Percentiles rank a stretch among this genome's conserved stretches.
phyloP scores from a whole-genome alignment of 129 eudicot species.

The Flaveria ramosissima region DNA sequence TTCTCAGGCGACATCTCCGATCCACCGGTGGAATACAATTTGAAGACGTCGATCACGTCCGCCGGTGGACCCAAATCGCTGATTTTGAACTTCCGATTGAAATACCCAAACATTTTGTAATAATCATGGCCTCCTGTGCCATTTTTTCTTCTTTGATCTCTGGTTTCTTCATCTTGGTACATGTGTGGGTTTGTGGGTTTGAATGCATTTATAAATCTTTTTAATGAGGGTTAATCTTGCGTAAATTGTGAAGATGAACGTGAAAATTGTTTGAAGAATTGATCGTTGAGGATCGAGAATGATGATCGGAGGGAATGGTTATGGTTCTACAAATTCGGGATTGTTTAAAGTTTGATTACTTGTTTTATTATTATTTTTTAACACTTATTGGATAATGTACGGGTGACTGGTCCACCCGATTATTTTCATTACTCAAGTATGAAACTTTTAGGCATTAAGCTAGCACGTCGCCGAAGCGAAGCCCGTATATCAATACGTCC shows the following conservation, averaged over 20 bases:
- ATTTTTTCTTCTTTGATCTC: constrained; percentile 36
- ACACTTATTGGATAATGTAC: neutral
- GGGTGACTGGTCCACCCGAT: too few species aligned
- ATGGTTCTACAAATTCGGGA: constrained; percentile 23
- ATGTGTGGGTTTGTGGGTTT: constrained; percentile 36
- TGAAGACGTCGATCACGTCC: constrained; percentile 65
- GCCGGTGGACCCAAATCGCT: constrained; percentile 68
- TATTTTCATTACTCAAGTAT: neutral
- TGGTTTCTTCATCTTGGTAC: constrained; percentile 37
- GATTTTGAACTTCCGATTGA: constrained; percentile 80
- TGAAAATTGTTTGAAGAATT: constrained; percentile 8
- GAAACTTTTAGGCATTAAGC: too few species aligned
- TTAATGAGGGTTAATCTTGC: neutral
- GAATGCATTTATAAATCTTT: constrained; percentile 23
- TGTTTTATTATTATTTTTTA: too few species aligned
- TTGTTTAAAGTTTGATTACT: constrained; percentile 28
- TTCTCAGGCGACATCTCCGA: constrained; percentile 59
- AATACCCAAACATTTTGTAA: constrained; percentile 87
- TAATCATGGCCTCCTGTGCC: constrained; percentile 58
- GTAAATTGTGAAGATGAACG: constrained; percentile 6
- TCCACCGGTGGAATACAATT: constrained; percentile 41
- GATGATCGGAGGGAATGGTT: constrained; percentile 25
- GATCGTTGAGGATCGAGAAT: constrained; percentile 23
- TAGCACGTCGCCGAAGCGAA: too few species aligned
- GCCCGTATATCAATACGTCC: too few species aligned